These are phyloP conservation scores for Plasmodium knowlesi DNA, from an alignment of 169 alveolate genomes.

Conservation along the genomic window DNA sequence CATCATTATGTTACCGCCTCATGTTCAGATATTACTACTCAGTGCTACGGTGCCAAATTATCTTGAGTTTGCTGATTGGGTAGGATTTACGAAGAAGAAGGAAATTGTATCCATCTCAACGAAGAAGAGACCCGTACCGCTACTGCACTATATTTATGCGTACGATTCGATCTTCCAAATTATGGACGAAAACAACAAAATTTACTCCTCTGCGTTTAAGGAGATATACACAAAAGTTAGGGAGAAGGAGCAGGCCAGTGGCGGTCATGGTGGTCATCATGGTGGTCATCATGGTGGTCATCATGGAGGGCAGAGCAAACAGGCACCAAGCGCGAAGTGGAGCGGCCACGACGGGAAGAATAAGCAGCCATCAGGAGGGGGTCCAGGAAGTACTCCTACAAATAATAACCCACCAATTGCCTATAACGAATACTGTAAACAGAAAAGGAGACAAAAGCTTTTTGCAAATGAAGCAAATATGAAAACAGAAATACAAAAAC, in stretches of 20 bases:
- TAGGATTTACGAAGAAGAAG: conserved; percentile 92
- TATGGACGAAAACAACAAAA: conserved; percentile 75
- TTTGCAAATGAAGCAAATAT: conserved; percentile 74
- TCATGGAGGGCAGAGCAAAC: conserved; percentile 4
- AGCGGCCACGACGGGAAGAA: background rate
- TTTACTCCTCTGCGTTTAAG: conserved; percentile 77
- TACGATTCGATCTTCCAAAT: conserved; percentile 59
- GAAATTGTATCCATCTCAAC: conserved; percentile 95
- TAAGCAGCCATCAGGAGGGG: background rate
- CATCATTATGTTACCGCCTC: conserved; percentile 94
- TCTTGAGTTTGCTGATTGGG: conserved; percentile 99
- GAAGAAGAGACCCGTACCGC: conserved; percentile 96
- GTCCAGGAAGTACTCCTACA: background rate
- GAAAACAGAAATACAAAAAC: conserved; percentile 88
- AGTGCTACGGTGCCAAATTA: conserved; percentile 99
- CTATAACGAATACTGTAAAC: conserved; percentile 55
- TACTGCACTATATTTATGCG: conserved; percentile 92
- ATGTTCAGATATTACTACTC: conserved; percentile 94
- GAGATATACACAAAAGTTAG: conserved; percentile 70
- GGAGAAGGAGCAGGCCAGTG: conserved; percentile 76
- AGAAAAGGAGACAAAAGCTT: conserved; percentile 36
- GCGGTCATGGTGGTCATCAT: conserved; percentile 26
- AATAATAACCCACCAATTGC: conserved; percentile 10
- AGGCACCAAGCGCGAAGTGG: conserved; percentile 35
- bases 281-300: background rate